Percentiles rank a stretch among this genome's conserved stretches.
phyloP scores from a whole-genome alignment of 306 rosid genomes.

The Oxytropis ochrocephala region DNA sequence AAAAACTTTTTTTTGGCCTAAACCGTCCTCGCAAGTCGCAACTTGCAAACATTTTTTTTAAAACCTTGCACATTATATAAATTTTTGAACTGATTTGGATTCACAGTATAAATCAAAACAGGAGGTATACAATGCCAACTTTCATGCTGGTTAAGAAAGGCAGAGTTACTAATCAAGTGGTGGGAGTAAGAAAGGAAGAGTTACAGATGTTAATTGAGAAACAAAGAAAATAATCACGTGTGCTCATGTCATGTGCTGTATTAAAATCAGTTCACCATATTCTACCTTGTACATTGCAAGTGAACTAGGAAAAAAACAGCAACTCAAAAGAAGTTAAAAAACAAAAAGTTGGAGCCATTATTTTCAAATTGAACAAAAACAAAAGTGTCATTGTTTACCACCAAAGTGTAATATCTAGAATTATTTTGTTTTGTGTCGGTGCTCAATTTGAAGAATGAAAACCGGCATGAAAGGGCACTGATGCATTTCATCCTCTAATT shows the following conservation, averaged over 20 bases:
- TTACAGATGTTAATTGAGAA: slow-evolving; percentile 53
- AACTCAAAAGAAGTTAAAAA: neutral
- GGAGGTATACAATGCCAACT: slow-evolving; percentile 68
- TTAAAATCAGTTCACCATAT: too few relatives aligned
- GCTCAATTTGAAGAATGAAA: neutral
- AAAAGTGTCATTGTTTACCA: slow-evolving; percentile 12
- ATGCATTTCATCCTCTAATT: neutral
- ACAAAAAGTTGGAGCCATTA: slow-evolving; percentile 13
- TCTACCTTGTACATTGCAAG: too few relatives aligned
- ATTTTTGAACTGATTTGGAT: neutral
- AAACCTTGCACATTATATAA: too few relatives aligned
- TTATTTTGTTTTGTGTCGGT: slow-evolving; percentile 23
- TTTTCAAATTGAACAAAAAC: neutral
- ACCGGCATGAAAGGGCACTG: neutral
- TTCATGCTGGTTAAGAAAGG: slow-evolving; percentile 58
- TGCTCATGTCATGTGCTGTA: too few relatives aligned
- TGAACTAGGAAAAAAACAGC: too few relatives aligned
- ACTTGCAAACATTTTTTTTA: too few relatives aligned
- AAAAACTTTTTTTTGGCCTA: too few relatives aligned
- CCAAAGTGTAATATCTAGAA: neutral
- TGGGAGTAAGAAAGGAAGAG: slow-evolving; percentile 53
- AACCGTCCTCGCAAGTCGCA: too few relatives aligned
- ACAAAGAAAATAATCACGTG: slow-evolving; percentile 26
- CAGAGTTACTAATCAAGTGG: slow-evolving; percentile 38
- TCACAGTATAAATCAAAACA: slow-evolving; percentile 20